Evolutionary conservation across 2,329 filamentous ascomycete genomes (phyloP).

Genomic region (Colletotrichum aenigma): DNA sequence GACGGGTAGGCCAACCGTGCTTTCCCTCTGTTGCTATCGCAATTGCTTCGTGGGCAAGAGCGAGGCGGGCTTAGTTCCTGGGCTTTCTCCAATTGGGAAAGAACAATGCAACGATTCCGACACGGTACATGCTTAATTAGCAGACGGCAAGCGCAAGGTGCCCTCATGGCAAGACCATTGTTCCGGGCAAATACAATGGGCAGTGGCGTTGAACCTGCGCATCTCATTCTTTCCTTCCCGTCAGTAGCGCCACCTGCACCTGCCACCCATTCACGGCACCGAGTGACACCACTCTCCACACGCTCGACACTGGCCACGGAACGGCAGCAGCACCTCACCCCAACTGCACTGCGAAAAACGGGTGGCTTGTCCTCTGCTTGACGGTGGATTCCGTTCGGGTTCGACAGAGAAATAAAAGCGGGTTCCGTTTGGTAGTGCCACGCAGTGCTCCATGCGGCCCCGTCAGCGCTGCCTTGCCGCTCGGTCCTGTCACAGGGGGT

Average conservation of each 20-base stretch:
- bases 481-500: constrained; percentile 13
- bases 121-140: background rate
- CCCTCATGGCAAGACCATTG: background rate
- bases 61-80: background rate
- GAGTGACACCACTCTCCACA: background rate
- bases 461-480: constrained; percentile 19
- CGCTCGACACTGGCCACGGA: background rate
- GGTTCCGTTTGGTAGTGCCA: constrained; percentile 3
- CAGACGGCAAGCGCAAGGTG: background rate
- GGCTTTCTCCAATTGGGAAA: too few relatives aligned
- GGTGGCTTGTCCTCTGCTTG: background rate
- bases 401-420: background rate
- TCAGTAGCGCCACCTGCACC: background rate
- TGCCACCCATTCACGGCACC: background rate
- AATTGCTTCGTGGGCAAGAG: background rate
- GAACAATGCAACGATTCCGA: background rate
- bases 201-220: background rate
- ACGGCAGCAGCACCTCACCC: background rate
- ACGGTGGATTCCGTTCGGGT: background rate
- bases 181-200: background rate
- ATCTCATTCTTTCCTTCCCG: background rate
- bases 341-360: background rate
- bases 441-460: constrained; percentile 14
- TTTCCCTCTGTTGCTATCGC: background rate
- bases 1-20: background rate